Evolutionary conservation across 2,329 filamentous ascomycete genomes (phyloP).

Genomic region (Aspergillus luchuensis): DNA sequence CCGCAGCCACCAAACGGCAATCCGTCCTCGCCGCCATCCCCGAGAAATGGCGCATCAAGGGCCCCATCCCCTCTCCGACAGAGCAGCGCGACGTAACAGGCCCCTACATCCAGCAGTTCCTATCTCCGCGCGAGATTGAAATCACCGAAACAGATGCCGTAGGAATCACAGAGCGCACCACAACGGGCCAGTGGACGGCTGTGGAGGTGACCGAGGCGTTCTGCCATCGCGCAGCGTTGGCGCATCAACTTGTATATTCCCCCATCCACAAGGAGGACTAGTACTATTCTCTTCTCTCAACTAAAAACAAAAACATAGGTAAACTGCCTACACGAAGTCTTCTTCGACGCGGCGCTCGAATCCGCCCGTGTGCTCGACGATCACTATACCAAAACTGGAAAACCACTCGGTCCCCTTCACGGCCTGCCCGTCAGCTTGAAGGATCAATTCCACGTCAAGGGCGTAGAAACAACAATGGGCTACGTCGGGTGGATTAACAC

Average conservation of each 20-base stretch:
- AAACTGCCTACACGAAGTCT: constrained; percentile 57
- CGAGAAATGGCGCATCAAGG: constrained; percentile 55
- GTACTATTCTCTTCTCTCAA: too few relatives aligned
- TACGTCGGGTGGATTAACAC: constrained; percentile 68
- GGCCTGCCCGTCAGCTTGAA: constrained; percentile 61
- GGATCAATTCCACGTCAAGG: constrained; percentile 52
- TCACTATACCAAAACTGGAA: constrained; percentile 45
- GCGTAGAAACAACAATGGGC: constrained; percentile 61
- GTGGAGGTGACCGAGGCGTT: constrained; percentile 59
- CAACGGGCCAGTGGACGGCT: constrained; percentile 58
- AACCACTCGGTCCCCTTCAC: constrained; percentile 61
- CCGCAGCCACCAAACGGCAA: constrained; percentile 57
- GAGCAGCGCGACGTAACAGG: constrained; percentile 61
- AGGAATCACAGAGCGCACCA: constrained; percentile 58
- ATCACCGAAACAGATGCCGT: constrained; percentile 64
- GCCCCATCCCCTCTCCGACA: constrained; percentile 49
- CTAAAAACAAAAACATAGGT: constrained; percentile 26
- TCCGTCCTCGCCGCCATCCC: constrained; percentile 59
- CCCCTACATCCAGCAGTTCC: constrained; percentile 58
- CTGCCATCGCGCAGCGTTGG: constrained; percentile 58
- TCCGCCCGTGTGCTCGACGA: constrained; percentile 53
- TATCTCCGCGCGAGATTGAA: constrained; percentile 56
- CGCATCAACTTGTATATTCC: constrained; percentile 58
- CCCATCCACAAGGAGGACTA: background rate
- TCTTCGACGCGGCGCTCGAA: constrained; percentile 55